Evolutionary conservation across 2,329 filamentous ascomycete genomes (phyloP), one percentile per base, ranked within the genome.

Genomic region (Microdochium bolleyi): DNA sequence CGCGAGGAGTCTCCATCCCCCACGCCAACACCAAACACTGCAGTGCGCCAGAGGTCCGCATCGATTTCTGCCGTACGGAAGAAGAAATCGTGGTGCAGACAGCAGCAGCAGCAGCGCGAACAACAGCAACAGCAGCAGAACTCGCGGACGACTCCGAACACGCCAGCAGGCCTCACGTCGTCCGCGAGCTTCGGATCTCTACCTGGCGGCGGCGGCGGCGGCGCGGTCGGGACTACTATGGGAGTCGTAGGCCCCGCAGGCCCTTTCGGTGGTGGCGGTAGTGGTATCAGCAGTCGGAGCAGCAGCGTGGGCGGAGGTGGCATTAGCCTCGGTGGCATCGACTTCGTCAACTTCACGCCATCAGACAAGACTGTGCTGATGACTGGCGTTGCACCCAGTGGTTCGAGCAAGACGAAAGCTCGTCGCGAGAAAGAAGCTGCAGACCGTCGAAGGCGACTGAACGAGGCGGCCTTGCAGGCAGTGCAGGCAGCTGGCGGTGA

Each of bases 351-450:
- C 69, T 96, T 88, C 70, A 96, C 92, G 1, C 85, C 90, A 1
- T 76, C 79, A 50, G 92, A 99, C 67, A 85, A 84, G 61, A 74
- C 79, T 14, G 82, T 87, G 64, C 85, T 99, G 46, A 82, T 99
- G 69, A 89, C 83, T 8, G 92, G 92, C 4, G 94, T 99, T 13
- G 94, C 94, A 48, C 92, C 92, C 1, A 92, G 87, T 58, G 94
- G 94, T 10, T 91, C 85, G 60, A 88, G 83, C 59, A 97, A 97
- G 79, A 97, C 94, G 9, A 96, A 96, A 67, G 90, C 90, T n/a
- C 75, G 91, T 52, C 75, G 94, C 50, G 92, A 97, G 69, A 88
- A 89, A 67, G 92, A 96, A 72, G 89, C 89, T 1, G 76, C 80
- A 51, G 92, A 96, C 64, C 85, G 86, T 69, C 76, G 88, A 61